phyloP scores from a whole-genome alignment of 495 filamentous ascomycete species.

The Corynascus novoguineensis region DNA sequence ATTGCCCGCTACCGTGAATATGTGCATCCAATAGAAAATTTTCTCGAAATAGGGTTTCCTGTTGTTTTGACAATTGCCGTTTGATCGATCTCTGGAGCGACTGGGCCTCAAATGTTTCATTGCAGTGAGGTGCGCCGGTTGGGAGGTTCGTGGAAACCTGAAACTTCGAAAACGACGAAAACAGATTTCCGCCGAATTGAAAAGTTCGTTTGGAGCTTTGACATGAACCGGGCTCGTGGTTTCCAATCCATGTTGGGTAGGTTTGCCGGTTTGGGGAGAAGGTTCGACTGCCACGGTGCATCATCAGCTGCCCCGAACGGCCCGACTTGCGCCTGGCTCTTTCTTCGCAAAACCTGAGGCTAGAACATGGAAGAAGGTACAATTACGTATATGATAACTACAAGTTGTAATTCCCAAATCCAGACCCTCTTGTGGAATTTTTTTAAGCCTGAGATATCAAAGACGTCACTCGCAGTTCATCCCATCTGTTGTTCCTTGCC shows the following conservation, averaged over 20 bases:
- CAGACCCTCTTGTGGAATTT: too few relatives aligned
- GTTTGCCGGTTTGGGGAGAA: neutral
- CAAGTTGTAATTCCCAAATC: too few relatives aligned
- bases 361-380: too few relatives aligned
- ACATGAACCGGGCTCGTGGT: neutral
- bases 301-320: neutral
- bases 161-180: neutral
- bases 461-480: too few relatives aligned
- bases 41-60: neutral
- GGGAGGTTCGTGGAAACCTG: too few relatives aligned
- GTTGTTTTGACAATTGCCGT: neutral
- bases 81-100: neutral
- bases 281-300: neutral
- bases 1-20: neutral
- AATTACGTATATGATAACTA: too few relatives aligned
- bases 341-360: neutral
- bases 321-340: too few relatives aligned
- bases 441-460: too few relatives aligned
- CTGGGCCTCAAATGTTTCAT: neutral
- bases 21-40: constrained; percentile 5
- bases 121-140: too few relatives aligned
- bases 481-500: neutral
- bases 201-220: neutral
- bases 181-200: neutral
- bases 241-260: neutral